These are phyloP conservation scores for Incumbomyces lentus DNA, from an alignment of 2,329 filamentous ascomycete genomes.

Conservation along the genomic window DNA sequence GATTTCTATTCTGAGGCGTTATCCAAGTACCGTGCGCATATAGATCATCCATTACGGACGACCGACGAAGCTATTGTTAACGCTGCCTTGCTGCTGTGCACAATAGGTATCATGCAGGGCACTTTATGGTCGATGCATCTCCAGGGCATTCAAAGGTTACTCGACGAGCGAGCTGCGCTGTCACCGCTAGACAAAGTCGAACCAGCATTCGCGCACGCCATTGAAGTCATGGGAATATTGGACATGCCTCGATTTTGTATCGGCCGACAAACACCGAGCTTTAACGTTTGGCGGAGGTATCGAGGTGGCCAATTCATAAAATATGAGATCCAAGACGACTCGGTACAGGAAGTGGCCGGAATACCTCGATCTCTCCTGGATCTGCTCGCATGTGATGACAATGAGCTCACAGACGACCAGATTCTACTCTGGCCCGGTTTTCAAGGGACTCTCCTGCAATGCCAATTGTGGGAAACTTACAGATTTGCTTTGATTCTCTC, in stretches of 20 bases:
- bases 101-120: constrained; percentile 25
- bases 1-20: constrained; percentile 24
- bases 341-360: constrained; percentile 23
- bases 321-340: constrained; percentile 1
- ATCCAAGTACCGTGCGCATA: constrained; percentile 22
- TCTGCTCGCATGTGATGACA: constrained; percentile 21
- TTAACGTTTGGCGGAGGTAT: constrained; percentile 24
- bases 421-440: neutral
- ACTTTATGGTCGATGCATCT: constrained; percentile 26
- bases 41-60: constrained; percentile 16
- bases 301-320: constrained; percentile 13
- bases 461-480: constrained; percentile 1
- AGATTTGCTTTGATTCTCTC: neutral
- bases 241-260: constrained; percentile 23
- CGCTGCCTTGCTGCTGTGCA: constrained; percentile 25
- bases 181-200: neutral
- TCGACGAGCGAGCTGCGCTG: constrained; percentile 17
- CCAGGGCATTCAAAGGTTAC: constrained; percentile 25
- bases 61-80: constrained; percentile 24
- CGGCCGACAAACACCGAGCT: constrained; percentile 20
- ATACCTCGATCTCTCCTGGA: constrained; percentile 24
- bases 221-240: constrained; percentile 27
- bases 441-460: neutral
- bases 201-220: constrained; percentile 20
- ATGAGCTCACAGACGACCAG: constrained; percentile 19